Conservation (phyloP, 2,329 filamentous ascomycete genomes). For the Diplodia mutila region DNA sequence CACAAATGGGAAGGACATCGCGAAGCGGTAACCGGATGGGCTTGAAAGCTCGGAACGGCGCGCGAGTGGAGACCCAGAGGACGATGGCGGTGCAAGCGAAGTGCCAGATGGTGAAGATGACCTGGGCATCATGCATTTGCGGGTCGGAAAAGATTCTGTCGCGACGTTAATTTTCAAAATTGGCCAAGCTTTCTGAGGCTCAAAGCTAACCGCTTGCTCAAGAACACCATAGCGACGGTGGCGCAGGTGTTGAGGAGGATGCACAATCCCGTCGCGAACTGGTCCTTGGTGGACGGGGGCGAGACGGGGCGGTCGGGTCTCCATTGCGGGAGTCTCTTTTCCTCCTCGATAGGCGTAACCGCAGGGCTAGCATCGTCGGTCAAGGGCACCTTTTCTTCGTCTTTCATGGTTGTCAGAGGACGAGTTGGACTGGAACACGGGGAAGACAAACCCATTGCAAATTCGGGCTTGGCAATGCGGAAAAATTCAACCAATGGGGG, state of each 20-base stretch:
- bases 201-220: slow-evolving; percentile 44
- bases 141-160: slow-evolving; percentile 49
- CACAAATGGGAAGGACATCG: slow-evolving; percentile 51
- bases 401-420: slow-evolving; percentile 11
- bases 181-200: slow-evolving; percentile 33
- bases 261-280: slow-evolving; percentile 45
- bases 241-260: slow-evolving; percentile 50
- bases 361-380: slow-evolving; percentile 1
- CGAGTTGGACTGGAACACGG: neutral
- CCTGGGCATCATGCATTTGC: slow-evolving; percentile 50
- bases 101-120: slow-evolving; percentile 55
- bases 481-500: slow-evolving; percentile 7
- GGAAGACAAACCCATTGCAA: slow-evolving; percentile 10
- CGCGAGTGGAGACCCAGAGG: slow-evolving; percentile 47
- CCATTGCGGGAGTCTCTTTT: slow-evolving; percentile 24
- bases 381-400: slow-evolving; percentile 14
- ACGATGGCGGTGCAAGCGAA: slow-evolving; percentile 51
- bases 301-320: slow-evolving; percentile 8
- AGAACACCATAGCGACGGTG: slow-evolving; percentile 49
- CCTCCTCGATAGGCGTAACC: slow-evolving; percentile 12
- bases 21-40: slow-evolving; percentile 48
- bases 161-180: neutral
- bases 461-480: neutral
- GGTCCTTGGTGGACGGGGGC: slow-evolving; percentile 31
- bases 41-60: slow-evolving; percentile 51